phyloP scores from a whole-genome alignment of 2,329 filamentous ascomycete genomes.

The Akanthomyces uredinophilus region DNA sequence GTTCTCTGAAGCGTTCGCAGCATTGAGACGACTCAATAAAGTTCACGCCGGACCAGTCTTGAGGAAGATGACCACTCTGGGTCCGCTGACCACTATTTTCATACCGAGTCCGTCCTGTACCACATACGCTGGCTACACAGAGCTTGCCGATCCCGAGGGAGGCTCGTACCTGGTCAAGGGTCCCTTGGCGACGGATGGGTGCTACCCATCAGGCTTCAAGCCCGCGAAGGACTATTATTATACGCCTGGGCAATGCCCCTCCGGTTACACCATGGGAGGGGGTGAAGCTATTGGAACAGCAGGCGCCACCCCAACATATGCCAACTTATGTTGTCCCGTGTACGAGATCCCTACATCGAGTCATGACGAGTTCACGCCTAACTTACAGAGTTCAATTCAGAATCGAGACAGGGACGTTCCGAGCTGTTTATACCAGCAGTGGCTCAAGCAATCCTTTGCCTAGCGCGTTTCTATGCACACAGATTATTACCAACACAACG shows the following conservation, averaged over 20 bases:
- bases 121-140: neutral
- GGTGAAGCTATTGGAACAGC: neutral
- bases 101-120: neutral
- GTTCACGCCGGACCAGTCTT: neutral
- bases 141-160: neutral
- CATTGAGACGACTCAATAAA: neutral
- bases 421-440: no score
- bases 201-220: neutral
- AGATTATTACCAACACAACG: neutral
- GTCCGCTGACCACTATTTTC: neutral
- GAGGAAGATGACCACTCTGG: neutral
- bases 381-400: neutral
- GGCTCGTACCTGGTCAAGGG: neutral
- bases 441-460: neutral
- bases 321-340: neutral
- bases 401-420: neutral
- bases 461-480: neutral
- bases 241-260: neutral
- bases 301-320: neutral
- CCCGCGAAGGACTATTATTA: neutral
- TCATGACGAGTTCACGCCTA: neutral
- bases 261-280: neutral
- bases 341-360: neutral
- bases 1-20: neutral
- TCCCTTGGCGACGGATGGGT: neutral